A percentile compares a stretch with the other conserved stretches of the same genome.
phyloP scores from a whole-genome alignment of 1,284 basidiomycete species.

The Apiotrichum siamense region DNA sequence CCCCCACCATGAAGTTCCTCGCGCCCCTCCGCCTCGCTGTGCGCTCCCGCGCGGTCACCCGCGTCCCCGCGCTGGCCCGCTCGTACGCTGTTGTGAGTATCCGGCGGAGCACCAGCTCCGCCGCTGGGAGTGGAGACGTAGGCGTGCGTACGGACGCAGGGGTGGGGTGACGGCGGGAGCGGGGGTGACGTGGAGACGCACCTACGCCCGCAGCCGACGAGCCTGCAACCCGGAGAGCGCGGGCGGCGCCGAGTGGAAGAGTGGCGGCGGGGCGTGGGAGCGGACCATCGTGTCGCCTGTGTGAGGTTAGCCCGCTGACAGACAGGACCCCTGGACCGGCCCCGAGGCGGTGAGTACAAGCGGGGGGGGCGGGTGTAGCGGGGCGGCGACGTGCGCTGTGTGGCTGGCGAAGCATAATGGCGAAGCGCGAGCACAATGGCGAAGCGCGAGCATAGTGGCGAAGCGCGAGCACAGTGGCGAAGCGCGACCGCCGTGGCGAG shows the following conservation, averaged over 20 bases:
- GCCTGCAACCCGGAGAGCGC: too few relatives aligned
- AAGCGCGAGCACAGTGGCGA: not conserved
- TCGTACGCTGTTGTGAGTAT: not conserved
- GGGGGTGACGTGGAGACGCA: not conserved
- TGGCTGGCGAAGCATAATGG: not conserved
- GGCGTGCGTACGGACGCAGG: too few relatives aligned
- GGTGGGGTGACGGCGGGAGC: too few relatives aligned
- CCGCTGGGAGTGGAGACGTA: not conserved
- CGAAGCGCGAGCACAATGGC: not conserved
- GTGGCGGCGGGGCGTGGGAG: too few relatives aligned
- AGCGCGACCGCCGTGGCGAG: too few relatives aligned
- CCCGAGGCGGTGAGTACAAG: not conserved
- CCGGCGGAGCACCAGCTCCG: not conserved
- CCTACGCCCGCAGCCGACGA: too few relatives aligned
- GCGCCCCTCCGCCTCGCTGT: not conserved
- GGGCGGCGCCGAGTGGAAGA: too few relatives aligned
- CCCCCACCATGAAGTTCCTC: not conserved
- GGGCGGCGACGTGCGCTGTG: not conserved
- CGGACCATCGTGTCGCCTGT: too few relatives aligned
- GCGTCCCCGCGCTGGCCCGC: not conserved
- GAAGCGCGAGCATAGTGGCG: not conserved
- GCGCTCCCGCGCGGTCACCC: not conserved
- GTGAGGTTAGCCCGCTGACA: not conserved
- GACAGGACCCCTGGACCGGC: not conserved
- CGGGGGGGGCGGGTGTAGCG: not conserved